These are phyloP conservation scores for Lepiota brunneoincarnata DNA, from an alignment of 768 basidiomycete genomes.

Conservation along the genomic window DNA sequence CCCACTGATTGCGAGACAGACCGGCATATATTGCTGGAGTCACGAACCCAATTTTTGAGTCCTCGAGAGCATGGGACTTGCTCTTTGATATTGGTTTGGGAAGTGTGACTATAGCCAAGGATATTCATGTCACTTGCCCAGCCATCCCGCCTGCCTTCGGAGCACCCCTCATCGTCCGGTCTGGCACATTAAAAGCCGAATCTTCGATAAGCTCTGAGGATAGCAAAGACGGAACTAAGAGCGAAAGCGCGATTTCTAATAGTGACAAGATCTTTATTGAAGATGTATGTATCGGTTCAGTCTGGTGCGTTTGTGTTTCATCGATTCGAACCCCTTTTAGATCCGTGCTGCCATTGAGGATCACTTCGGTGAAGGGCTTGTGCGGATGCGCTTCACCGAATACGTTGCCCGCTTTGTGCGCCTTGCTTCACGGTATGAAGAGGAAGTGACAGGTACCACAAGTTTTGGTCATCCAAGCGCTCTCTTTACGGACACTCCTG, in stretches of 20 bases:
- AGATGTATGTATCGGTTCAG: slow-evolving; percentile 61
- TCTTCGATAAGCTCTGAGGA: slow-evolving; percentile 60
- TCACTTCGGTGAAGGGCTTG: slow-evolving; percentile 87
- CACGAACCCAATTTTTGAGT: slow-evolving; percentile 94
- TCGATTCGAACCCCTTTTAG: slow-evolving; percentile 36
- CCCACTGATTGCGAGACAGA: slow-evolving; percentile 33
- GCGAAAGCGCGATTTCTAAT: slow-evolving; percentile 56
- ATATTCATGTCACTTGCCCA: slow-evolving; percentile 65
- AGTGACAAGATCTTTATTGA: slow-evolving; percentile 90
- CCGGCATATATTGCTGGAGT: slow-evolving; percentile 96
- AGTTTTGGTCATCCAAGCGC: slow-evolving; percentile 69
- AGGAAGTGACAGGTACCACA: slow-evolving; percentile 77
- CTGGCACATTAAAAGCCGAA: slow-evolving; percentile 66
- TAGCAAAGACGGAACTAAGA: slow-evolving; percentile 59
- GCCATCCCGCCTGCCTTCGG: slow-evolving; percentile 37
- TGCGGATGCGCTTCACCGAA: slow-evolving; percentile 87
- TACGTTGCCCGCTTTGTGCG: slow-evolving; percentile 86
- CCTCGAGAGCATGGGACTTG: slow-evolving; percentile 86
- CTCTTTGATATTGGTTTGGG: slow-evolving; percentile 89
- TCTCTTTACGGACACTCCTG: slow-evolving; percentile 47
- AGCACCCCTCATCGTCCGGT: slow-evolving; percentile 47
- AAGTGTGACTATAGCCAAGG: slow-evolving; percentile 83
- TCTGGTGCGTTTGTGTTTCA: background rate
- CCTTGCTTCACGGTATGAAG: slow-evolving; percentile 86
- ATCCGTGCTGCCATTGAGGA: slow-evolving; percentile 83